Percentiles rank a stretch among this genome's conserved stretches.
These are phyloP conservation scores for Arthrobotrys conoides DNA, from an alignment of 2,329 filamentous ascomycete genomes.

Conservation along the genomic window DNA sequence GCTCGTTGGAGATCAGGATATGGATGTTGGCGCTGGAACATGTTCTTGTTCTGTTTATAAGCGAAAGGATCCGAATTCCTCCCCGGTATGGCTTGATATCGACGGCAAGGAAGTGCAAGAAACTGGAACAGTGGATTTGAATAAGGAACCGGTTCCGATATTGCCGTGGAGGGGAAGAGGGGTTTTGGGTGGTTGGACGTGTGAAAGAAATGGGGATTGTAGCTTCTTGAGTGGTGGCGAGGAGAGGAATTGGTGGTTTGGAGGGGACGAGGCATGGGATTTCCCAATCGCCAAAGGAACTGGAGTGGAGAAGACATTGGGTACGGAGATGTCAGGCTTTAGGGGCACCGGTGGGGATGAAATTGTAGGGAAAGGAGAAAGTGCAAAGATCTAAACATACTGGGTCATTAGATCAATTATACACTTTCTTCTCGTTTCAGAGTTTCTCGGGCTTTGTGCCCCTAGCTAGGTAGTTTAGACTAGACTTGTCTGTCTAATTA, in stretches of 20 bases:
- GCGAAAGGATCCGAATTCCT: constrained; percentile 32
- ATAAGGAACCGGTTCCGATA: constrained; percentile 59
- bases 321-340: constrained; percentile 27
- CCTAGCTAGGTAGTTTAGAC: not conserved
- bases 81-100: constrained; percentile 55
- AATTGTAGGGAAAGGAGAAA: constrained; percentile 28
- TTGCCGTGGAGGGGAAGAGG: constrained; percentile 75
- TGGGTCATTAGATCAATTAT: not conserved
- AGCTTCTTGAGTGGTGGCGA: constrained; percentile 83
- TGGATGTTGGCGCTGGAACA: constrained; percentile 64
- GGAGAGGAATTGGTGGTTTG: constrained; percentile 85
- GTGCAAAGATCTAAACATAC: constrained; percentile 46
- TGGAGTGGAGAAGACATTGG: constrained; percentile 57
- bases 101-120: constrained; percentile 37
- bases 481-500: not conserved
- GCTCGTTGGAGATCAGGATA: constrained; percentile 61
- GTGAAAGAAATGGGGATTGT: constrained; percentile 85
- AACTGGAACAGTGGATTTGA: constrained; percentile 52
- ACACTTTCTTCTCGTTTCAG: not conserved
- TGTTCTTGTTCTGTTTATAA: constrained; percentile 63
- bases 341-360: constrained; percentile 31
- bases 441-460: not conserved
- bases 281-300: constrained; percentile 61
- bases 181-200: constrained; percentile 83
- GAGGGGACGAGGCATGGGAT: constrained; percentile 62